Percentiles rank a stretch among this genome's conserved stretches.
Evolutionary conservation across 371 early-diverging fungal species (phyloP).

Genomic region (Saksenaea oblongispora): DNA sequence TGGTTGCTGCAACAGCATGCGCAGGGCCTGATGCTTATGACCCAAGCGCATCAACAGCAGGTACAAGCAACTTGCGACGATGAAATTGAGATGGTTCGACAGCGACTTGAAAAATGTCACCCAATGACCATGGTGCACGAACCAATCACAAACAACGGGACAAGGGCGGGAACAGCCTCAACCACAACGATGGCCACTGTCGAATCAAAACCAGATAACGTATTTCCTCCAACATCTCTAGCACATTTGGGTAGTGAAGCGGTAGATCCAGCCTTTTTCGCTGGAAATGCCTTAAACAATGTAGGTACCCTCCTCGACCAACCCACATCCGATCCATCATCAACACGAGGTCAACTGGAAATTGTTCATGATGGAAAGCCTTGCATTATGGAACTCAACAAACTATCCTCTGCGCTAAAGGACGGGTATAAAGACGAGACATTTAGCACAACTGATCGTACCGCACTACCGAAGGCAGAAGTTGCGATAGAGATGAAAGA

Average conservation of each 20-base stretch:
- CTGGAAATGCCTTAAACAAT: background rate
- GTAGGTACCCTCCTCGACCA: background rate
- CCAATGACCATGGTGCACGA: background rate
- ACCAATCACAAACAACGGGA: background rate
- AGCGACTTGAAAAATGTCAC: constrained; percentile 5
- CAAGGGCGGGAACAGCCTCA: constrained; percentile 9
- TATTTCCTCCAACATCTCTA: no score
- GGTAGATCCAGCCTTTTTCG: background rate
- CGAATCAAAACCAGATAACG: background rate
- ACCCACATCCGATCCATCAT: background rate
- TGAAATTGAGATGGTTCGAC: constrained; percentile 25
- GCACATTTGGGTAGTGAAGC: background rate
- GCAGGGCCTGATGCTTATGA: constrained; percentile 23
- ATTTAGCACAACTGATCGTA: background rate
- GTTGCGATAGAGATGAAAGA: background rate
- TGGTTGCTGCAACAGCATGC: constrained; percentile 36
- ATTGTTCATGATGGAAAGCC: background rate
- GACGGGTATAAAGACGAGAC: constrained; percentile 48
- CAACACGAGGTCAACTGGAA: background rate
- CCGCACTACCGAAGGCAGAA: background rate
- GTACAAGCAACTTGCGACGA: constrained; percentile 23
- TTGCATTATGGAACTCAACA: background rate
- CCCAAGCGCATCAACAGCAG: background rate
- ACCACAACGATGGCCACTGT: background rate
- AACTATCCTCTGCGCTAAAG: constrained; percentile 22